A percentile compares a stretch with the other conserved stretches of the same genome.
These are phyloP conservation scores for Wickerhamiella parazyma DNA, from an alignment of 805 yeast genomes.

Conservation along the genomic window DNA sequence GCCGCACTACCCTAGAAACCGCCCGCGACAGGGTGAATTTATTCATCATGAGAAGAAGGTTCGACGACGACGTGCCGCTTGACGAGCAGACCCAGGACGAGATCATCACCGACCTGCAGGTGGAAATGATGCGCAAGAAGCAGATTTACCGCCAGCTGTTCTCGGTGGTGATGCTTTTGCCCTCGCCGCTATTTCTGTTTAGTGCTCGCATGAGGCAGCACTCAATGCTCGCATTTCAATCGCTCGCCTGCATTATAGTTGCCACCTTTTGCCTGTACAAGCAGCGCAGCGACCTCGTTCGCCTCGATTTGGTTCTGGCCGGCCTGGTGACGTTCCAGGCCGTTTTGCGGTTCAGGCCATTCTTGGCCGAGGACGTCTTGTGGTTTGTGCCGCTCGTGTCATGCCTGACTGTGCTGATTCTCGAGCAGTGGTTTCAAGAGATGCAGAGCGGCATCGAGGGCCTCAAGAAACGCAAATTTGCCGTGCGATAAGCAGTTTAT, in stretches of 20 bases:
- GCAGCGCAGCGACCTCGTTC: constrained; percentile 8
- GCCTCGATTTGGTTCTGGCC: constrained; percentile 16
- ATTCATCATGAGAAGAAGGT: constrained; percentile 1
- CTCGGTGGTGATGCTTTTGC: constrained; percentile 20
- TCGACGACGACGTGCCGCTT: constrained; percentile 12
- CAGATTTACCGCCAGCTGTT: constrained; percentile 19
- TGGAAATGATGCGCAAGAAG: constrained; percentile 18
- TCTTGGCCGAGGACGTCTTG: constrained; percentile 19
- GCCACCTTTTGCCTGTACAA: constrained; percentile 19
- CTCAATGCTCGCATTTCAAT: constrained; percentile 21
- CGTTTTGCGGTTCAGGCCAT: constrained; percentile 3
- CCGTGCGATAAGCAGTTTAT: constrained; percentile 23
- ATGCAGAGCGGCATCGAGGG: constrained; percentile 15
- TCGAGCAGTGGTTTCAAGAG: constrained; percentile 22
- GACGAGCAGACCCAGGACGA: constrained; percentile 24
- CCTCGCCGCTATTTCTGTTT: constrained; percentile 23
- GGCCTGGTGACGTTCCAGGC: constrained; percentile 17
- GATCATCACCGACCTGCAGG: constrained; percentile 18
- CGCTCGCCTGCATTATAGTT: constrained; percentile 18
- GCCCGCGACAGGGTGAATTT: neutral
- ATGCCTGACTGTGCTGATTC: constrained; percentile 16
- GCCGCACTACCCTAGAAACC: neutral
- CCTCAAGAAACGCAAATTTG: constrained; percentile 16
- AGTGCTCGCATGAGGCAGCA: constrained; percentile 21
- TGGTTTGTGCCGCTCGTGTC: constrained; percentile 24